A percentile compares a stretch with the other conserved stretches of the same genome.
phyloP scores from a whole-genome alignment of 2,329 filamentous ascomycete species.

The Monilinia aucupariae region DNA sequence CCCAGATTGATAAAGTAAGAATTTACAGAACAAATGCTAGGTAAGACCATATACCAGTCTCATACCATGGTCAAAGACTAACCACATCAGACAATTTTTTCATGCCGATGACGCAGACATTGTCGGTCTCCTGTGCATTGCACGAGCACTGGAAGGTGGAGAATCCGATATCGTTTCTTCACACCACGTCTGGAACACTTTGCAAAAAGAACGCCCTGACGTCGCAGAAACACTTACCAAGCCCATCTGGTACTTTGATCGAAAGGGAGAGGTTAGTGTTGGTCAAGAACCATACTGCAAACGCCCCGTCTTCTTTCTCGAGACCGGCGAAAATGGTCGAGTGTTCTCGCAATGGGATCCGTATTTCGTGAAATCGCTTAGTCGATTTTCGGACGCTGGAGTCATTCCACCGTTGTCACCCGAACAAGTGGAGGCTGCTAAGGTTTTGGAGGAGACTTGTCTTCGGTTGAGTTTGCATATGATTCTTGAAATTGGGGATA shows the following conservation, averaged over 20 bases:
- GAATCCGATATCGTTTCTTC: constrained; percentile 76
- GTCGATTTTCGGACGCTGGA: constrained; percentile 66
- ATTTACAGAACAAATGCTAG: constrained; percentile 85
- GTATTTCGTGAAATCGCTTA: constrained; percentile 75
- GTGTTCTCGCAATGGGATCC: constrained; percentile 87
- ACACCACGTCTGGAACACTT: constrained; percentile 75
- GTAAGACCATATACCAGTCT: constrained; percentile 29
- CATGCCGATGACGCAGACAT: constrained; percentile 79
- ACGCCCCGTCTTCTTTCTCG: constrained; percentile 69
- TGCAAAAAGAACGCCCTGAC: constrained; percentile 70
- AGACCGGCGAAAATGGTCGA: constrained; percentile 58
- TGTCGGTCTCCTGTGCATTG: constrained; percentile 76
- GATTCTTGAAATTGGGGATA: constrained; percentile 80
- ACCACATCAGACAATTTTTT: constrained; percentile 62
- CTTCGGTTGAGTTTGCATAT: constrained; percentile 71
- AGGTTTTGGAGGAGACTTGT: constrained; percentile 71
- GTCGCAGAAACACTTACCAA: constrained; percentile 68
- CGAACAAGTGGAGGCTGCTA: constrained; percentile 62
- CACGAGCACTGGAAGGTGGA: constrained; percentile 71
- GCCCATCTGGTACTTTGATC: constrained; percentile 88
- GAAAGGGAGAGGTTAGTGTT: constrained; percentile 73
- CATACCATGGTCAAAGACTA: neutral
- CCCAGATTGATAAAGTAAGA: constrained; percentile 73
- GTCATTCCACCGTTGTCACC: constrained; percentile 66
- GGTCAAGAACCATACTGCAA: constrained; percentile 72